phyloP scores from a whole-genome alignment of 2,329 filamentous ascomycete species.

The Tolypocladium amazonense region DNA sequence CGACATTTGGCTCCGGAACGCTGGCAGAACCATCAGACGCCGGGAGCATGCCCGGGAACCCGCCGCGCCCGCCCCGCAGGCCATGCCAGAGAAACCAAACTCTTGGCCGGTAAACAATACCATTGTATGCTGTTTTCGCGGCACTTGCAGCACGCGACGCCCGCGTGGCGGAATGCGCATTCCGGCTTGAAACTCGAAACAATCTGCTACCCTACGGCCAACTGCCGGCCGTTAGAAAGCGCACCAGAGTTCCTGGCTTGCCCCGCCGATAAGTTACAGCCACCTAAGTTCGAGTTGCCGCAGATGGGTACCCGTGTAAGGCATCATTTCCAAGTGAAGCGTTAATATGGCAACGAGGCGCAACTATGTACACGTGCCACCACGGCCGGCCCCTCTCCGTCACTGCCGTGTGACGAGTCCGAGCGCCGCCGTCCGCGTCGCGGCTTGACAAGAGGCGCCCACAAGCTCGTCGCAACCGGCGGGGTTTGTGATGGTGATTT shows the following conservation, averaged over 20 bases:
- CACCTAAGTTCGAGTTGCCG: background rate
- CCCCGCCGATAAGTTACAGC: background rate
- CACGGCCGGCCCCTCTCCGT: background rate
- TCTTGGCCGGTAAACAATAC: background rate
- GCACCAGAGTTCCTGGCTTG: background rate
- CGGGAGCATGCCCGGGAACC: too few relatives aligned
- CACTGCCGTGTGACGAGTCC: background rate
- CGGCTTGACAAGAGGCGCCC: background rate
- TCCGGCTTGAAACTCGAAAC: background rate
- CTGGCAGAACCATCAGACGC: background rate
- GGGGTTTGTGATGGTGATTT: background rate
- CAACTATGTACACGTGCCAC: background rate
- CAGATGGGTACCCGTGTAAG: too few relatives aligned
- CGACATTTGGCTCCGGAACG: background rate
- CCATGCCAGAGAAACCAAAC: background rate
- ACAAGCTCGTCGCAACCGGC: background rate
- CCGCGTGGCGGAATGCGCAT: background rate
- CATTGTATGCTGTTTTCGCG: background rate
- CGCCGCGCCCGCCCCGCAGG: too few relatives aligned
- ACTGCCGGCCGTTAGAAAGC: background rate
- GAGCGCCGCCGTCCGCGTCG: background rate
- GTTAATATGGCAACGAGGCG: background rate
- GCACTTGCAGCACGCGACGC: background rate
- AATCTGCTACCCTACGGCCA: background rate
- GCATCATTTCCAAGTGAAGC: too few relatives aligned